Evolutionary conservation across 75 land plant genomes (phyloP).

Genomic region (Cupressus sempervirens): DNA sequence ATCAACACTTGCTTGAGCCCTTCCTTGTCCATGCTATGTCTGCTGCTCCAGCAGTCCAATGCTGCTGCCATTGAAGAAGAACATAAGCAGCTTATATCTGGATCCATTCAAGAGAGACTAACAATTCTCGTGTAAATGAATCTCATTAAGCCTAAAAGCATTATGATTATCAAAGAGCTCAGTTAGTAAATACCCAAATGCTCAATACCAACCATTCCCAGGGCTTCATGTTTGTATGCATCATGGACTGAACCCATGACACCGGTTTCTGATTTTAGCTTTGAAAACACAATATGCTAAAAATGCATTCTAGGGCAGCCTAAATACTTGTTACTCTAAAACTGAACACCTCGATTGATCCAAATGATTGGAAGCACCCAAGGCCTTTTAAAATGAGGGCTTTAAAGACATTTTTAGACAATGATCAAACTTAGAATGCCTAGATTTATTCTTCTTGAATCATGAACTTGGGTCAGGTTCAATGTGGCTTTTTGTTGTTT

Average conservation of each 20-base stretch:
- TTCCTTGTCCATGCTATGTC: conserved; percentile 70
- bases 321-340: not conserved
- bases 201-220: not conserved
- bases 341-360: not conserved
- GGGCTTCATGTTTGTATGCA: not conserved
- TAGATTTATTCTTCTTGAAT: not conserved
- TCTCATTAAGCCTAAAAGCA: not conserved
- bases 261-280: not conserved
- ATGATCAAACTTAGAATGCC: not conserved
- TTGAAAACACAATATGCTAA: not conserved
- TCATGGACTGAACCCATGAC: not conserved
- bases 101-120: not conserved
- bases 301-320: not conserved
- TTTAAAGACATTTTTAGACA: not conserved
- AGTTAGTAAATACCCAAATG: not conserved
- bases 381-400: not conserved
- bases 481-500: not conserved
- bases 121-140: not conserved
- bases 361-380: not conserved
- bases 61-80: conserved; percentile 55
- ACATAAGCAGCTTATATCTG: not conserved
- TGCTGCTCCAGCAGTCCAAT: conserved; percentile 70
- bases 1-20: conserved; percentile 64
- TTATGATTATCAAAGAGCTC: not conserved
- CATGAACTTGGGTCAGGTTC: not conserved